phyloP scores from a whole-genome alignment of 768 basidiomycete species.

The Termitomyces titanicus region DNA sequence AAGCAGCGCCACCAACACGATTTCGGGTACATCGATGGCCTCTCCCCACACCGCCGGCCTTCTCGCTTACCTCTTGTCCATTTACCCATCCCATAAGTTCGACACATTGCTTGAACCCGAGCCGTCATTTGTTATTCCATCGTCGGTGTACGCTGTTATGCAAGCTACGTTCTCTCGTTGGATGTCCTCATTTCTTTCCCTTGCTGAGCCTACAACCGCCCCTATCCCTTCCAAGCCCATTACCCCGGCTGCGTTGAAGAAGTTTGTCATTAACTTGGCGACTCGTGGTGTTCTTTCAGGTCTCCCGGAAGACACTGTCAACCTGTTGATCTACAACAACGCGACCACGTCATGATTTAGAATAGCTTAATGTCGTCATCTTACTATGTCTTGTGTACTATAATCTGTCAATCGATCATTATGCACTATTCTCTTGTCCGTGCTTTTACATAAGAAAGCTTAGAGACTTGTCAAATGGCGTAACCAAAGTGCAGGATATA shows the following conservation, averaged over 20 bases:
- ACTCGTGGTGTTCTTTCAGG: constrained; percentile 46
- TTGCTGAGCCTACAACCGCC: constrained; percentile 39
- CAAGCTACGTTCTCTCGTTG: constrained; percentile 56
- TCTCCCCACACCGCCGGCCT: constrained; percentile 90
- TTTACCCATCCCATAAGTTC: constrained; percentile 71
- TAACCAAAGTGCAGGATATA: too few relatives aligned
- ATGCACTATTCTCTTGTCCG: too few relatives aligned
- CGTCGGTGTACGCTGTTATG: constrained; percentile 50
- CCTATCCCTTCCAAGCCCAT: constrained; percentile 44
- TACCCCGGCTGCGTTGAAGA: constrained; percentile 73
- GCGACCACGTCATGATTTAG: constrained; percentile 37
- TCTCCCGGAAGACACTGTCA: constrained; percentile 53
- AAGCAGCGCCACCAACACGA: constrained; percentile 56
- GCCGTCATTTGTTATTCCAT: constrained; percentile 29
- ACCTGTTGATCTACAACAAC: constrained; percentile 82
- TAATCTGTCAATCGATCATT: constrained; percentile 1
- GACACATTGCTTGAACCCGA: constrained; percentile 44
- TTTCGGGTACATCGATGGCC: constrained; percentile 94
- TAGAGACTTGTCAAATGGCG: too few relatives aligned
- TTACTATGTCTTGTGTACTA: constrained; percentile 4
- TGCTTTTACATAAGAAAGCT: too few relatives aligned
- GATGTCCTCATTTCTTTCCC: constrained; percentile 52
- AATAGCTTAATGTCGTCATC: constrained; percentile 5
- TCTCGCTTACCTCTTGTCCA: constrained; percentile 87
- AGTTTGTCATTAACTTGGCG: constrained; percentile 61